Percentiles rank a stretch among this genome's conserved stretches.
Evolutionary conservation across 805 yeast species (phyloP).

Genomic region (Spathaspora passalidarum): DNA sequence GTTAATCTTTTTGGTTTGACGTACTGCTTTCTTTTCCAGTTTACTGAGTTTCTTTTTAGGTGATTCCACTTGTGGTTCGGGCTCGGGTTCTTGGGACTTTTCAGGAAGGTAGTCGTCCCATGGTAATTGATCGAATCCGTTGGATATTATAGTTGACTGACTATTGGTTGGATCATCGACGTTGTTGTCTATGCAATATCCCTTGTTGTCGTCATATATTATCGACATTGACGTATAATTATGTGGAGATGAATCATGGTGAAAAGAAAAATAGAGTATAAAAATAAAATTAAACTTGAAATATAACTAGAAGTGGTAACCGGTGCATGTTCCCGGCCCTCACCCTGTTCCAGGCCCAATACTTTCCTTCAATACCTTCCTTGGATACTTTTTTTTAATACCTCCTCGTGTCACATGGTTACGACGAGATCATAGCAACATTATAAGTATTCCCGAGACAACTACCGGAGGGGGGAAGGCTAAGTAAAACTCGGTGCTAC

Average conservation of each 20-base stretch:
- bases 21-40: conserved; percentile 18
- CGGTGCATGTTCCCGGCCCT: too few relatives aligned
- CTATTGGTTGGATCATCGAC: background rate
- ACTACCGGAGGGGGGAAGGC: too few relatives aligned
- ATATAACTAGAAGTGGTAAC: too few relatives aligned
- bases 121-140: conserved; percentile 44
- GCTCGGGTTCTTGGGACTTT: conserved; percentile 6
- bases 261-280: background rate
- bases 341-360: too few relatives aligned
- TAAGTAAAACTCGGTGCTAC: too few relatives aligned
- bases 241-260: background rate
- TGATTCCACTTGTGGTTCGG: background rate
- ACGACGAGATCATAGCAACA: too few relatives aligned
- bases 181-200: conserved; percentile 8
- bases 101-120: conserved; percentile 22
- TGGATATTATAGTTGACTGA: conserved; percentile 7
- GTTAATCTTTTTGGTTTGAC: conserved; percentile 21
- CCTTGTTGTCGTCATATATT: conserved; percentile 13
- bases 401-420: too few relatives aligned
- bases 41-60: conserved; percentile 12
- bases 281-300: background rate
- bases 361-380: too few relatives aligned
- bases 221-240: background rate
- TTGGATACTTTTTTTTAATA: too few relatives aligned
- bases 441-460: too few relatives aligned